Evolutionary conservation across 768 basidiomycete species (phyloP).

Genomic region (Pulveroboletus sp.): DNA sequence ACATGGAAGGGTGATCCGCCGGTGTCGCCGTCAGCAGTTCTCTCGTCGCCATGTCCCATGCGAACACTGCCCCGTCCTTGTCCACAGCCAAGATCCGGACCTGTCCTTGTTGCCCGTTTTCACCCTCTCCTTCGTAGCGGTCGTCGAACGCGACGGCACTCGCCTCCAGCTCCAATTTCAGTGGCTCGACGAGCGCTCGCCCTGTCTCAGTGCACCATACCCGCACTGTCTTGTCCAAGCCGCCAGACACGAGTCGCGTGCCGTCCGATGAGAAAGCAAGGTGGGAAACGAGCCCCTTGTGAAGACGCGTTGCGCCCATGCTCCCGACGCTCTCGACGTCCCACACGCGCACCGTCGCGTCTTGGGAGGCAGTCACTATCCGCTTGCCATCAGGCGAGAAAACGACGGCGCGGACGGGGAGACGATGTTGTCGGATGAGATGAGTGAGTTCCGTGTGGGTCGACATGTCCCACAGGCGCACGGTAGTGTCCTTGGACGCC

Average conservation of each 20-base stretch:
- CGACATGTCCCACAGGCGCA: constrained; percentile 28
- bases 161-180: constrained; percentile 19
- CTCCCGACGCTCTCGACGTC: constrained; percentile 28
- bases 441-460: constrained; percentile 19
- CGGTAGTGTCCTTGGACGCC: constrained; percentile 30
- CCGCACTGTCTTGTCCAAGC: constrained; percentile 28
- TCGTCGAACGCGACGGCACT: constrained; percentile 23
- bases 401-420: constrained; percentile 22
- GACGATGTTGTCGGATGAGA: constrained; percentile 28
- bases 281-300: constrained; percentile 26
- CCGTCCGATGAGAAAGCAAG: constrained; percentile 30
- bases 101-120: not conserved
- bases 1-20: constrained; percentile 15
- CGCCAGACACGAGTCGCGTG: constrained; percentile 27
- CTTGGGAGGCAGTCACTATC: constrained; percentile 26
- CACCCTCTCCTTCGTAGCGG: not conserved
- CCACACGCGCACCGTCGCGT: constrained; percentile 31
- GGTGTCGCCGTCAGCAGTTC: constrained; percentile 17
- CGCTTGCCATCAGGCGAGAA: constrained; percentile 28
- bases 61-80: constrained; percentile 21
- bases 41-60: constrained; percentile 25
- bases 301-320: constrained; percentile 21
- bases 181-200: constrained; percentile 14
- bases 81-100: constrained; percentile 24
- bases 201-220: constrained; percentile 29